Evolutionary conservation across 495 filamentous ascomycete species (phyloP), one percentile per base, ranked within the genome.

Genomic region (Hypoxylon intermedium): DNA sequence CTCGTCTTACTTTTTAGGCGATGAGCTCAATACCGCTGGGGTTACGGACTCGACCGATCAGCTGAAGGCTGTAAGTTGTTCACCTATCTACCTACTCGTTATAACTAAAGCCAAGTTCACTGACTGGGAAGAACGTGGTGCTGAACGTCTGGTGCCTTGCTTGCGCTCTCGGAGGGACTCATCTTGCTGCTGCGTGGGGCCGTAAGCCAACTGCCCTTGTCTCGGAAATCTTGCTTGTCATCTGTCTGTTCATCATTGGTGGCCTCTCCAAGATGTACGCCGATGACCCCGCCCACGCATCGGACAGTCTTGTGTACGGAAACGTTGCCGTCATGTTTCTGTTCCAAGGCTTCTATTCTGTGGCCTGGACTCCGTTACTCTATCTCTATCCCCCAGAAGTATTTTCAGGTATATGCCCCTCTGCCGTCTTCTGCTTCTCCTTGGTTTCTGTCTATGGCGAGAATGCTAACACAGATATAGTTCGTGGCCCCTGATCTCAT

Each of bases 231-330:
- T 51, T 66, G 20, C 67, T 81, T 11, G 67, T 77, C 15, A 60
- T 74, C 38, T 83, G 75, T 46, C 74, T 83, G 0, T 82, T 82
- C 48, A 72, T 80, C 47, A 79, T 81, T 19, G 78, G 79, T 5
- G 79, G 77, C 9, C 67, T 82, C 3, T 77, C 78, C 11, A 81
- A 81, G 36, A 66, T 73, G 13, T 82, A 81, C 40, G 75, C 74
- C n/a, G 70, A 77, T 19, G 52, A 77, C 21, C 76, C 77, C 0
- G 45, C 50, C 7, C 58, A 50, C 5, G 72, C 76, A 1, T 72
- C 71, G 6, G 54, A 49, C 26, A 63, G 65, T 31, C 48, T 78
- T 5, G 65, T 80, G 6, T 80, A 80, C 55, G 77, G 75, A 42
- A 69, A 77, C 16, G 68, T 71, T 13, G 68, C 65, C 9, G 65